phyloP scores from a whole-genome alignment of 768 basidiomycete species.

The Pleurotus eryngii region DNA sequence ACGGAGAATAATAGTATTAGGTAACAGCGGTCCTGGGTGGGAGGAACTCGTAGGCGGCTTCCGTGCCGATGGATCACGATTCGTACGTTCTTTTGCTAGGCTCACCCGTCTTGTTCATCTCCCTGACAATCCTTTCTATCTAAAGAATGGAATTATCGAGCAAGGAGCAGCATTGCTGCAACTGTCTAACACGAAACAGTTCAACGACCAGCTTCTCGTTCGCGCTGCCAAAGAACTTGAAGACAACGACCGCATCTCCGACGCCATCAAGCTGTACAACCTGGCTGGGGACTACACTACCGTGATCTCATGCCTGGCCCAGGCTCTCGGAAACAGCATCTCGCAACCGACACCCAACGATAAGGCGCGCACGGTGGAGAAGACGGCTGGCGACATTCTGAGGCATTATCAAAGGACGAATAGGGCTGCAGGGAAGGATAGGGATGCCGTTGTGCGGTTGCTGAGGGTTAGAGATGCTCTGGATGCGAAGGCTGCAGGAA shows the following conservation, averaged over 20 bases:
- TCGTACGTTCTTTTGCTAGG: slow-evolving; percentile 47
- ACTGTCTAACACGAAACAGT: slow-evolving; percentile 60
- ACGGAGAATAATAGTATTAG: slow-evolving; percentile 72
- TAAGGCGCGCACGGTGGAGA: slow-evolving; percentile 65
- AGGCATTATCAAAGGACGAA: slow-evolving; percentile 78
- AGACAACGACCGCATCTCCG: slow-evolving; percentile 78
- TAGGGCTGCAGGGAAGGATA: slow-evolving; percentile 63
- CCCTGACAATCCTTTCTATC: neutral
- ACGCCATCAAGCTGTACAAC: slow-evolving; percentile 95
- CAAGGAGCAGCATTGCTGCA: slow-evolving; percentile 76
- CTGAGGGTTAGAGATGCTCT: slow-evolving; percentile 81
- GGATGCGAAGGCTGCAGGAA: slow-evolving; percentile 66
- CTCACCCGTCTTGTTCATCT: neutral
- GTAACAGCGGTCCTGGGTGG: slow-evolving; percentile 80
- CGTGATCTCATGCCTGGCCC: slow-evolving; percentile 84
- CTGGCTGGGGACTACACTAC: slow-evolving; percentile 88
- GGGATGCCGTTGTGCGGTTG: slow-evolving; percentile 72
- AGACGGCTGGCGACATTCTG: slow-evolving; percentile 75
- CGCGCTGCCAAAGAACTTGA: slow-evolving; percentile 80
- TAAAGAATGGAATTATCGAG: slow-evolving; percentile 82
- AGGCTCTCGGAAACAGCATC: slow-evolving; percentile 82
- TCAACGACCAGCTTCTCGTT: slow-evolving; percentile 79
- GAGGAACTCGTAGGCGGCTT: slow-evolving; percentile 95
- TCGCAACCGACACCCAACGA: slow-evolving; percentile 59
- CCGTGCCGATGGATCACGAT: slow-evolving; percentile 82